Percentiles rank a stretch among this genome's conserved stretches.
These are phyloP conservation scores for Porogramme epimiltina DNA, from an alignment of 1,284 basidiomycete species.

Conservation along the genomic window DNA sequence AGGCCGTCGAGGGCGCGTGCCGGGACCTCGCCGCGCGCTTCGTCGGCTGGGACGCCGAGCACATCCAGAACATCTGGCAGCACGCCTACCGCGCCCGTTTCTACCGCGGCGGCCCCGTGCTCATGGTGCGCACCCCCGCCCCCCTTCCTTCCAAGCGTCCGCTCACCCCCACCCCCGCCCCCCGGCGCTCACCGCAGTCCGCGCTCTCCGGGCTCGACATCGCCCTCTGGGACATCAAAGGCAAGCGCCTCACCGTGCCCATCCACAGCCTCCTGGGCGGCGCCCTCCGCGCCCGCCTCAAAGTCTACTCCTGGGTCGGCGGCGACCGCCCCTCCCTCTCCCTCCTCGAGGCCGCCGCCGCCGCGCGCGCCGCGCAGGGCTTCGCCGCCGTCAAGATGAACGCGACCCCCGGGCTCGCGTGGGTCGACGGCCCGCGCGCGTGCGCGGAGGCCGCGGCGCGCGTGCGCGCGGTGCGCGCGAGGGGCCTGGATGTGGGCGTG, in stretches of 20 bases:
- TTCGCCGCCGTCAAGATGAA: conserved; percentile 85
- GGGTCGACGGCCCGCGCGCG: conserved; percentile 51
- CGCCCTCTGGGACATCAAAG: conserved; percentile 76
- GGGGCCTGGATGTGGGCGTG: conserved; percentile 68
- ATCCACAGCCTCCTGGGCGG: conserved; percentile 78
- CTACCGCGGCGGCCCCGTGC: conserved; percentile 73
- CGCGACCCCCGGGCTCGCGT: conserved; percentile 52
- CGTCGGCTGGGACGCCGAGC: conserved; percentile 67
- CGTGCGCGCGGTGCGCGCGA: conserved; percentile 61
- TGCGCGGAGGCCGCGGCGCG: conserved; percentile 63
- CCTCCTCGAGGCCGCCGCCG: conserved; percentile 50
- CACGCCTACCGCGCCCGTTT: conserved; percentile 68
- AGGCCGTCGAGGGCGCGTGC: conserved; percentile 76
- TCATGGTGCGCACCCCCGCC: conserved; percentile 51
- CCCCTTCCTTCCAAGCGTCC: background rate
- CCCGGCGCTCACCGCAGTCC: too few species aligned
- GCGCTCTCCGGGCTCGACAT: conserved; percentile 60
- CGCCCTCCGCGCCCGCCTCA: conserved; percentile 61
- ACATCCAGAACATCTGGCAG: conserved; percentile 75
- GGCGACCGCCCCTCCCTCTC: conserved; percentile 73
- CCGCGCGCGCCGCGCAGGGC: conserved; percentile 64
- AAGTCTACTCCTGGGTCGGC: conserved; percentile 73
- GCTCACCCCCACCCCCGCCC: background rate
- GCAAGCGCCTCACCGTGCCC: conserved; percentile 75
- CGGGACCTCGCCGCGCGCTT: conserved; percentile 64